These are phyloP conservation scores for Friedmanniomyces simplex DNA, from an alignment of 495 filamentous ascomycete species.

Conservation along the genomic window DNA sequence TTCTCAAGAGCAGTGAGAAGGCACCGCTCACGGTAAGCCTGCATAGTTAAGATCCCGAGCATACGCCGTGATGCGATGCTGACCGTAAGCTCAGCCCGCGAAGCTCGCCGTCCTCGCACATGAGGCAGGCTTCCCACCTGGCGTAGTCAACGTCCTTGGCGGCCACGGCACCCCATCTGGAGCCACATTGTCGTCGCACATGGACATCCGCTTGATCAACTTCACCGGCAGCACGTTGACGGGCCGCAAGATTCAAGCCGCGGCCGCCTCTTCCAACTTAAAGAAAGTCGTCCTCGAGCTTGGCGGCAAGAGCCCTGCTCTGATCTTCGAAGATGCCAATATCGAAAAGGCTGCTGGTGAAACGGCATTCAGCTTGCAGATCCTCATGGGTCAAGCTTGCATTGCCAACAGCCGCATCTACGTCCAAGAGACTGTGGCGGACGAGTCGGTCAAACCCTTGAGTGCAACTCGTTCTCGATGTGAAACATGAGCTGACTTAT, in stretches of 20 bases:
- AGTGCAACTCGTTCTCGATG: too few species aligned
- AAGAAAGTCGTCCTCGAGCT: slow-evolving; percentile 31
- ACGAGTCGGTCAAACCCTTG: too few species aligned
- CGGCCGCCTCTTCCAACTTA: too few species aligned
- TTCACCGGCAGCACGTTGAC: slow-evolving; percentile 20
- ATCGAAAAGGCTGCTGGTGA: slow-evolving; percentile 25
- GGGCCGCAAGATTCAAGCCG: slow-evolving; percentile 25
- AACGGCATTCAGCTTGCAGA: slow-evolving; percentile 21
- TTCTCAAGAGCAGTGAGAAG: slow-evolving; percentile 33
- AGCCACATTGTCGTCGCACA: slow-evolving; percentile 23
- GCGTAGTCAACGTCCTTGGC: slow-evolving; percentile 31
- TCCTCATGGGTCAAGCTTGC: slow-evolving; percentile 28
- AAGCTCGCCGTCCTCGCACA: slow-evolving; percentile 27
- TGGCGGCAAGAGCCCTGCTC: slow-evolving; percentile 31
- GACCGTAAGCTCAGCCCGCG: too few species aligned
- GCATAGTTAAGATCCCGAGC: too few species aligned
- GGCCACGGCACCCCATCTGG: slow-evolving; percentile 28
- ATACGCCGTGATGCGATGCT: too few species aligned
- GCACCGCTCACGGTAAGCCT: slow-evolving; percentile 32
- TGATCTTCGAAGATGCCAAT: slow-evolving; percentile 33
- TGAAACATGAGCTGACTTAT: too few species aligned
- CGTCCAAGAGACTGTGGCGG: slow-evolving; percentile 33
- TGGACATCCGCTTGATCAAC: slow-evolving; percentile 18
- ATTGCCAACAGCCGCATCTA: slow-evolving; percentile 32
- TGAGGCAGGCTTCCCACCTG: slow-evolving; percentile 31